Percentiles rank a stretch among this genome's conserved stretches.
These are phyloP conservation scores for Chaetomiaceae sp. DNA, from an alignment of 2,329 filamentous ascomycete genomes.

Conservation along the genomic window DNA sequence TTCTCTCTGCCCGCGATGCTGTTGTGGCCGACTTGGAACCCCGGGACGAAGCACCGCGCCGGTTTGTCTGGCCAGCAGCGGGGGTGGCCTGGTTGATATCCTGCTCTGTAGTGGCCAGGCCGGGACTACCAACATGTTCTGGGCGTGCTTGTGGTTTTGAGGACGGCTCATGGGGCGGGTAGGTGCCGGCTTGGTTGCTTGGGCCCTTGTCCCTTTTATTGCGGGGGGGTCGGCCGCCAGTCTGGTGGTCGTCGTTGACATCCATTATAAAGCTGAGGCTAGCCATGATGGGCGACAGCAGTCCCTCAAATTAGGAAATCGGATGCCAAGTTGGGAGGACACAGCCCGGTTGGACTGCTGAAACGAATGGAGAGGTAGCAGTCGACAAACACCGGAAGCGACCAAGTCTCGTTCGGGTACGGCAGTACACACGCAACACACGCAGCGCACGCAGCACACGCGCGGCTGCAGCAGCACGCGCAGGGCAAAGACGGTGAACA, in stretches of 20 bases:
- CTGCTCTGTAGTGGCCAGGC: conserved; percentile 26
- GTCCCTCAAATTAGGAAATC: conserved; percentile 40
- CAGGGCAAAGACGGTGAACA: conserved; percentile 15
- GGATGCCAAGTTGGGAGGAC: conserved; percentile 43
- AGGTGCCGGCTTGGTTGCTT: conserved; percentile 33
- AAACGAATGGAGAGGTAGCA: conserved; percentile 32
- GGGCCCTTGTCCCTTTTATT: conserved; percentile 45
- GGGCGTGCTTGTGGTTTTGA: conserved; percentile 34
- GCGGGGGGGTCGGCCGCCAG: conserved; percentile 33
- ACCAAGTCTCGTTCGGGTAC: conserved; percentile 20
- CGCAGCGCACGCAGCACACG: conserved; percentile 23
- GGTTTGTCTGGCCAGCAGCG: conserved; percentile 28
- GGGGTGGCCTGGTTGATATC: conserved; percentile 26
- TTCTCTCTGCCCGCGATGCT: background rate
- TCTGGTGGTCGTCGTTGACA: conserved; percentile 47
- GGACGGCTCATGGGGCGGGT: conserved; percentile 24
- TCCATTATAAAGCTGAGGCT: conserved; percentile 57
- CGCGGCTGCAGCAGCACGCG: conserved; percentile 25
- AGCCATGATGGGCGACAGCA: conserved; percentile 43
- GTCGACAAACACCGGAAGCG: conserved; percentile 22
- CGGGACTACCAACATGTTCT: conserved; percentile 39
- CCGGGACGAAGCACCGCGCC: conserved; percentile 34
- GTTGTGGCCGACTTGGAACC: conserved; percentile 31
- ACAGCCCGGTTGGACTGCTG: conserved; percentile 42
- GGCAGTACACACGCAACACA: conserved; percentile 21